Conservation (phyloP, 2,329 filamentous ascomycete genomes). For the Sporothrix globosa region DNA sequence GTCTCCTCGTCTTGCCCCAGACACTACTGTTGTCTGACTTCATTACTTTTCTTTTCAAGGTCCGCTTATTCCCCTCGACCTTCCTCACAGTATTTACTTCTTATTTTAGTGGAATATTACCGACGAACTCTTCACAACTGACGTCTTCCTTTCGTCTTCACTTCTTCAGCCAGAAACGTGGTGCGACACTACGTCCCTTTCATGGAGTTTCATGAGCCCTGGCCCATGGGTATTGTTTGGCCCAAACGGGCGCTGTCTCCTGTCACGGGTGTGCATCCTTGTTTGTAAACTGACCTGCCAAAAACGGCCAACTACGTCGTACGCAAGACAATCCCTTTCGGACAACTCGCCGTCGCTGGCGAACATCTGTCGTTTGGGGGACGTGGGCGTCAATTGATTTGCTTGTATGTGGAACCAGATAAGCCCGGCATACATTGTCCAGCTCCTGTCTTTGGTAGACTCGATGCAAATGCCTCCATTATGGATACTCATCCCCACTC, state of each 20-base stretch:
- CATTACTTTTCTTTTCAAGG: not conserved
- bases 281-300: not conserved
- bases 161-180: slow-evolving; percentile 16
- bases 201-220: slow-evolving; percentile 1
- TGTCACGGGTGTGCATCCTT: not conserved
- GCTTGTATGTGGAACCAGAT: too few species aligned
- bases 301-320: not conserved
- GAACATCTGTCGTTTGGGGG: too few species aligned
- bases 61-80: too few species aligned
- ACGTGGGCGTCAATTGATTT: too few species aligned
- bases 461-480: too few species aligned
- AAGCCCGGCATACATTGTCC: too few species aligned
- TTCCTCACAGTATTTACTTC: too few species aligned
- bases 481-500: too few species aligned
- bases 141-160: not conserved
- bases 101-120: not conserved
- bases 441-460: too few species aligned
- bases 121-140: not conserved
- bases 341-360: not conserved
- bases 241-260: not conserved
- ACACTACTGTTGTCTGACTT: too few species aligned
- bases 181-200: not conserved
- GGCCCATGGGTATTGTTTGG: not conserved
- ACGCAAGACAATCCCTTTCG: not conserved
- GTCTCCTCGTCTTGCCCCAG: too few species aligned